Conservation (phyloP, 768 basidiomycete genomes). For the Mycena galopus region DNA sequence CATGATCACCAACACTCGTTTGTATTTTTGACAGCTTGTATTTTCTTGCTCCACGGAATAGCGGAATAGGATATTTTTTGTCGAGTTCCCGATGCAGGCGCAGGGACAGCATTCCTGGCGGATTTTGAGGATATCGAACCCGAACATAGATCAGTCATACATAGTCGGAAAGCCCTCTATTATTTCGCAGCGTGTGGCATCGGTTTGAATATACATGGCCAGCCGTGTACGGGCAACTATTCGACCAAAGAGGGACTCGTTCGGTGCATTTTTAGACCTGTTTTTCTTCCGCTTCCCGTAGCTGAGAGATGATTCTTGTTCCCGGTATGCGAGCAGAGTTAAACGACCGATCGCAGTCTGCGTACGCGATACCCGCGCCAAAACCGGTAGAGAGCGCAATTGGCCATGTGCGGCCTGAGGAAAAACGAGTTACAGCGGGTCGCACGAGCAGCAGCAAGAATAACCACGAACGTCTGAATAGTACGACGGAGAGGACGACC, state of each 20-base stretch:
- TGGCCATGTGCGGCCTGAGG: conserved; percentile 92
- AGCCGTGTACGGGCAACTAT: conserved; percentile 19
- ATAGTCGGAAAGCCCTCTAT: conserved; percentile 26
- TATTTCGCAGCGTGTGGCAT: conserved; percentile 14
- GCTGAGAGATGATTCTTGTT: conserved; percentile 74
- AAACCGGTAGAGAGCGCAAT: conserved; percentile 89
- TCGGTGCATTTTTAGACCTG: not conserved
- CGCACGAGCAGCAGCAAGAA: conserved; percentile 10
- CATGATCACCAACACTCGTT: not conserved
- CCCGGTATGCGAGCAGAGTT: conserved; percentile 92
- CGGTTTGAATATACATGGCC: conserved; percentile 26
- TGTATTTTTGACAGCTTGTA: not conserved
- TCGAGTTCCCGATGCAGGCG: too few relatives aligned
- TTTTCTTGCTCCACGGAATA: not conserved
- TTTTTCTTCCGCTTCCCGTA: conserved; percentile 29
- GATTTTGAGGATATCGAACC: too few relatives aligned
- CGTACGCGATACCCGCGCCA: conserved; percentile 88
- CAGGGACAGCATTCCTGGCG: too few relatives aligned
- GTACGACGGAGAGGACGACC: conserved; percentile 88
- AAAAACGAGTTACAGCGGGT: conserved; percentile 24
- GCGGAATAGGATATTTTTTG: too few relatives aligned
- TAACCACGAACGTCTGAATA: conserved; percentile 86
- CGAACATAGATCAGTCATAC: too few relatives aligned
- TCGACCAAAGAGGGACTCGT: not conserved
- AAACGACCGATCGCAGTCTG: conserved; percentile 94